Evolutionary conservation across 2,329 filamentous ascomycete genomes (phyloP).

Genomic region (Orbilia quercus): DNA sequence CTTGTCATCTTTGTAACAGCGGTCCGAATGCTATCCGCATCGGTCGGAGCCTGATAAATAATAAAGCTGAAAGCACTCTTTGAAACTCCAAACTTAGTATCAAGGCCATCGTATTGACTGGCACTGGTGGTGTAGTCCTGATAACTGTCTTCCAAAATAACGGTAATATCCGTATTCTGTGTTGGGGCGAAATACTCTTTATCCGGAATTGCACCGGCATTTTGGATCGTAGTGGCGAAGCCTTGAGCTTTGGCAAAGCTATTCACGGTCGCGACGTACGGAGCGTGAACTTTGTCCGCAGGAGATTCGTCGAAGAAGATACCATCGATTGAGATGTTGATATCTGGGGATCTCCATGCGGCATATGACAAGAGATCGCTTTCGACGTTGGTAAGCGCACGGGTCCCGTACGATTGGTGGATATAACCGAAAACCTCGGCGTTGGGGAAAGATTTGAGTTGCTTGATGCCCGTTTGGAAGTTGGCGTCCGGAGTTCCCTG

Average conservation of each 20-base stretch:
- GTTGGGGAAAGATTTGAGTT: constrained; percentile 43
- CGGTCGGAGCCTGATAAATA: constrained; percentile 35
- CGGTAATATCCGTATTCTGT: constrained; percentile 44
- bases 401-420: constrained; percentile 42
- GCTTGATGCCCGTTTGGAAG: constrained; percentile 48
- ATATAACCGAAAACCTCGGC: constrained; percentile 41
- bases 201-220: constrained; percentile 34
- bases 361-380: constrained; percentile 34
- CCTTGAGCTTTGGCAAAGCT: constrained; percentile 36
- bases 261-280: constrained; percentile 34
- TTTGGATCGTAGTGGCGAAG: constrained; percentile 34
- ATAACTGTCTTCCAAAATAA: constrained; percentile 36
- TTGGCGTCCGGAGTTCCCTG: constrained; percentile 23
- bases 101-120: constrained; percentile 19
- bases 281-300: constrained; percentile 1
- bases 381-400: constrained; percentile 3
- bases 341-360: constrained; percentile 22
- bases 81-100: constrained; percentile 25
- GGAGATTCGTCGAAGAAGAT: constrained; percentile 54
- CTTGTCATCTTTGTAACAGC: constrained; percentile 38
- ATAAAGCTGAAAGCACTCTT: constrained; percentile 43
- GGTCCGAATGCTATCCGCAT: constrained; percentile 12
- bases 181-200: constrained; percentile 31
- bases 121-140: constrained; percentile 19
- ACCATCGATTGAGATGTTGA: constrained; percentile 37